Evolutionary conservation across 176 grass and related monocot species (phyloP).

Genomic region (Aechmea fasciata): DNA sequence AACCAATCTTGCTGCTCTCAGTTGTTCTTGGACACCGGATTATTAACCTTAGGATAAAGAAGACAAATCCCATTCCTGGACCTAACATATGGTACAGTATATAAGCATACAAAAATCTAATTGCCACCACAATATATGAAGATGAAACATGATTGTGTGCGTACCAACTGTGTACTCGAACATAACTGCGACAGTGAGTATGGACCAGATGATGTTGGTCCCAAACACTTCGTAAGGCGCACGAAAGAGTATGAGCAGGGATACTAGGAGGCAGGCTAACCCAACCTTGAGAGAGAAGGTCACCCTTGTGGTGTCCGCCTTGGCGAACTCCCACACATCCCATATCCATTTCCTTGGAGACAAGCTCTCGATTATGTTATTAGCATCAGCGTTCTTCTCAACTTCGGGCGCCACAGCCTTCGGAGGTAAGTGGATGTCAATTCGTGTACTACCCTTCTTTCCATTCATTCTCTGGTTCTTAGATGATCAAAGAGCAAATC

Average conservation of each 20-base stretch:
- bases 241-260: constrained; percentile 61
- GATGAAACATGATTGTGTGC: constrained; percentile 5
- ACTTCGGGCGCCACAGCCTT: constrained; percentile 18
- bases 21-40: no score
- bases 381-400: constrained; percentile 25
- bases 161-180: constrained; percentile 92
- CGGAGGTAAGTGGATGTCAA: constrained; percentile 38
- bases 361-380: constrained; percentile 3
- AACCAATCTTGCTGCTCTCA: no score
- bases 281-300: constrained; percentile 76
- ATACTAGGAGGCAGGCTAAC: constrained; percentile 70
- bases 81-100: no score
- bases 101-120: no score
- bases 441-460: constrained; percentile 62
- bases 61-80: no score
- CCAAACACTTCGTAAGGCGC: constrained; percentile 66
- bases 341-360: constrained; percentile 50
- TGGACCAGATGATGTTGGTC: constrained; percentile 70
- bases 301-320: constrained; percentile 55
- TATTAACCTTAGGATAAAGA: no score
- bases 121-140: no score
- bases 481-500: constrained; percentile 8
- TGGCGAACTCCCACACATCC: constrained; percentile 58
- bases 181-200: constrained; percentile 84
- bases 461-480: constrained; percentile 54